A percentile compares a stretch with the other conserved stretches of the same genome.
Evolutionary conservation across 345 rosid genomes (phyloP).

Genomic region (Brassica juncea): DNA sequence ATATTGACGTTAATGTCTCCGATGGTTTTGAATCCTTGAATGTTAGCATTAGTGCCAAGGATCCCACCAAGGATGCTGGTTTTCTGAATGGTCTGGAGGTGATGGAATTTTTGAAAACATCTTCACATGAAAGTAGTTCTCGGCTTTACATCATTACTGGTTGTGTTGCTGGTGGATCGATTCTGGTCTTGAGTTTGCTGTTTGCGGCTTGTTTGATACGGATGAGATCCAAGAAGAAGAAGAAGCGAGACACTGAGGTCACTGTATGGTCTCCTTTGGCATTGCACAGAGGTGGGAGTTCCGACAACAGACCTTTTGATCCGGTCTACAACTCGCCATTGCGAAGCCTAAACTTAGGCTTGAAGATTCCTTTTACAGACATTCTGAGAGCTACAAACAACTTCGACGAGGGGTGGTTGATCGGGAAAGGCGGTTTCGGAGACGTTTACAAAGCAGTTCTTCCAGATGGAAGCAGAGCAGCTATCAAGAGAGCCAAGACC

Average conservation of each 20-base stretch:
- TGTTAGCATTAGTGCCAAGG: conserved; percentile 39
- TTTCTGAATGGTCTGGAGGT: conserved; percentile 75
- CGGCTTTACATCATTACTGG: conserved; percentile 43
- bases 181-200: conserved; percentile 36
- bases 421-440: conserved; percentile 39
- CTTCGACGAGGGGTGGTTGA: conserved; percentile 26
- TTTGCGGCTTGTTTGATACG: conserved; percentile 27
- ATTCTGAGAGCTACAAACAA: conserved; percentile 30
- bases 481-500: conserved; percentile 32
- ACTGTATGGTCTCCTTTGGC: conserved; percentile 49
- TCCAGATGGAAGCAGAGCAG: conserved; percentile 32
- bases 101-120: conserved; percentile 53
- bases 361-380: conserved; percentile 25
- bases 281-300: conserved; percentile 45
- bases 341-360: conserved; percentile 29
- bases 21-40: conserved; percentile 58
- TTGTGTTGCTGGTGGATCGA: conserved; percentile 47
- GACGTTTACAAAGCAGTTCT: conserved; percentile 37
- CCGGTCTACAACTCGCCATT: conserved; percentile 18
- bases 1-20: conserved; percentile 46
- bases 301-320: conserved; percentile 23
- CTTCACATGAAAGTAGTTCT: conserved; percentile 34
- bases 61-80: conserved; percentile 36
- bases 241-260: conserved; percentile 50
- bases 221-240: conserved; percentile 39